Conservation (phyloP, 805 yeast genomes). For the Suhomyces sp. region DNA sequence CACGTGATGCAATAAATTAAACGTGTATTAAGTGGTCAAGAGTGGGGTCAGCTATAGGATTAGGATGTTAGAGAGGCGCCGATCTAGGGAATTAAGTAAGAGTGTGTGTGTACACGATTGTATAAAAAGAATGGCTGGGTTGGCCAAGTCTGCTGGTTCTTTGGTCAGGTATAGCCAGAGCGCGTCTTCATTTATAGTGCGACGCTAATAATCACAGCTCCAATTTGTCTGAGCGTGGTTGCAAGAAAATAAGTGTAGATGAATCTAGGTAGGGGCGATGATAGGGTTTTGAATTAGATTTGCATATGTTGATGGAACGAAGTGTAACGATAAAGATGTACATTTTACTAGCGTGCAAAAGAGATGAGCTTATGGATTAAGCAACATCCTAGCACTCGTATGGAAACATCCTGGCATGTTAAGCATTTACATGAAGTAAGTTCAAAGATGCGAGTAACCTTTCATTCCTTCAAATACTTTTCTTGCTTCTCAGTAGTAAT, state of each 20-base stretch:
- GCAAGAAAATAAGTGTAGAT: no score
- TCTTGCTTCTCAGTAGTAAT: no score
- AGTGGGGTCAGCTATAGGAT: background rate
- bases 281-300: no score
- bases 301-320: background rate
- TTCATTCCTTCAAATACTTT: background rate
- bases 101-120: no score
- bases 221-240: no score
- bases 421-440: background rate
- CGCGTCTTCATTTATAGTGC: background rate
- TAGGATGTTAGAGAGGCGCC: no score
- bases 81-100: no score
- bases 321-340: background rate
- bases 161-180: background rate
- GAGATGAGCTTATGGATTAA: background rate
- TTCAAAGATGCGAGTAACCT: background rate
- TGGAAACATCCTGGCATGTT: background rate
- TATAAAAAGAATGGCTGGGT: no score
- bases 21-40: background rate
- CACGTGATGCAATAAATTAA: conserved; percentile 1
- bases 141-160: background rate
- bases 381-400: background rate
- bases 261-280: no score
- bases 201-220: background rate
- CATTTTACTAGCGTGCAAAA: no score